A percentile compares a stretch with the other conserved stretches of the same genome.
Conservation (phyloP, 2,329 filamentous ascomycete species). For the Ophioceras dolichostomum region DNA sequence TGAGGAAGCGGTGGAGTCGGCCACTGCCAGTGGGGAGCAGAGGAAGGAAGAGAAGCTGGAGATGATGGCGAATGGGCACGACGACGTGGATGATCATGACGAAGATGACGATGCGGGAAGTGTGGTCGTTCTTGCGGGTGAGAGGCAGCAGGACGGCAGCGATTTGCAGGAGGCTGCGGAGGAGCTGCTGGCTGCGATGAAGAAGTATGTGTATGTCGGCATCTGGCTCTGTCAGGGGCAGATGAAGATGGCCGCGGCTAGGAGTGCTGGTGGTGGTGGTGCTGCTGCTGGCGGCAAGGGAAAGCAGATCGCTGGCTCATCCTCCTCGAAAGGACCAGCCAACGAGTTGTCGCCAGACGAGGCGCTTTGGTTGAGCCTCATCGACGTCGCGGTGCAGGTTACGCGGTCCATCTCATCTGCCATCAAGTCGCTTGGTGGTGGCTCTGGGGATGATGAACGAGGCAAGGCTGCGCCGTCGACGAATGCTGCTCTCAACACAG, state of each 20-base stretch:
- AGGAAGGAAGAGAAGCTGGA: no score
- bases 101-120: no score
- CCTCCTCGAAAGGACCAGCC: no score
- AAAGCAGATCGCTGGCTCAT: no score
- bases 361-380: constrained; percentile 46
- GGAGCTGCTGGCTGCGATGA: constrained; percentile 63
- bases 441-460: not conserved
- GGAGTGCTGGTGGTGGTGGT: not conserved
- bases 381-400: constrained; percentile 48
- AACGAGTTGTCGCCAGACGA: constrained; percentile 41
- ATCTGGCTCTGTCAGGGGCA: constrained; percentile 93
- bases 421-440: constrained; percentile 22
- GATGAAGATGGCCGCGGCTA: constrained; percentile 45
- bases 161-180: constrained; percentile 52
- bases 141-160: no score
- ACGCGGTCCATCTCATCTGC: constrained; percentile 51
- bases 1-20: not conserved
- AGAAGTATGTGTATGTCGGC: constrained; percentile 85
- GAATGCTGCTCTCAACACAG: constrained; percentile 31
- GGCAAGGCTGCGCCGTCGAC: constrained; percentile 3
- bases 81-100: constrained; percentile 39
- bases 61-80: no score
- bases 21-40: no score
- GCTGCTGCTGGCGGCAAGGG: constrained; percentile 16
- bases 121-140: no score